A percentile compares a stretch with the other conserved stretches of the same genome.
Evolutionary conservation across 2,329 filamentous ascomycete species (phyloP).

Genomic region (Cadophora luteo-olivacea): DNA sequence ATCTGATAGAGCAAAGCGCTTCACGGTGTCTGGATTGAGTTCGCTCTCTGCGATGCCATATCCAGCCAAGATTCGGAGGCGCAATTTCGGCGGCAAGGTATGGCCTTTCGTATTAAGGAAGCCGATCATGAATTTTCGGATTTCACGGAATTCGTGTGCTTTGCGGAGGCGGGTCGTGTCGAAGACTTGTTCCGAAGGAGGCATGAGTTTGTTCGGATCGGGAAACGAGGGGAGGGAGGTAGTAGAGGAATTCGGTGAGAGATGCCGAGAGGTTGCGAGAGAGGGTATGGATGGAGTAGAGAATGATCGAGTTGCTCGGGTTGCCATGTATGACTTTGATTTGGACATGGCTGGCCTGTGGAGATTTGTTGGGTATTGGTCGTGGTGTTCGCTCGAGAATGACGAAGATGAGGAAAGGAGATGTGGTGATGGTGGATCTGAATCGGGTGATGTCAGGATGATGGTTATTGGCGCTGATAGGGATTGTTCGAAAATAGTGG

Average conservation of each 20-base stretch:
- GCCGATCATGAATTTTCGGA: constrained; percentile 36
- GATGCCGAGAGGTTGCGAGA: neutral
- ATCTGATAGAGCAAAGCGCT: constrained; percentile 23
- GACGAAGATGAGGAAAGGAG: neutral
- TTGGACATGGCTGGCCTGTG: neutral
- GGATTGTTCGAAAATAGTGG: constrained; percentile 26
- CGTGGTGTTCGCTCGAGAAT: neutral
- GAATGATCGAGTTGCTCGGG: neutral
- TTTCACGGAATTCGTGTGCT: constrained; percentile 35
- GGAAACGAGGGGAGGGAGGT: constrained; percentile 4
- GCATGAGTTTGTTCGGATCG: constrained; percentile 34
- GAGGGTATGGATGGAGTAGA: constrained; percentile 5
- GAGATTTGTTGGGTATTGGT: neutral
- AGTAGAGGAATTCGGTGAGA: neutral
- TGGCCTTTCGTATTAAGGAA: constrained; percentile 38
- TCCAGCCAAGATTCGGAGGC: constrained; percentile 35
- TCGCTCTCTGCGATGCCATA: constrained; percentile 38
- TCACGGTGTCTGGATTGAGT: constrained; percentile 28
- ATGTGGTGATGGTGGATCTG: neutral
- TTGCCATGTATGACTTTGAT: neutral
- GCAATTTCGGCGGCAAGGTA: constrained; percentile 33
- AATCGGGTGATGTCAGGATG: constrained; percentile 37
- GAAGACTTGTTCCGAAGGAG: constrained; percentile 29
- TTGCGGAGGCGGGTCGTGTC: constrained; percentile 23
- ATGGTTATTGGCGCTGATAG: constrained; percentile 33